phyloP scores from a whole-genome alignment of 2,329 filamentous ascomycete genomes.

The Botrytis fragariae region DNA sequence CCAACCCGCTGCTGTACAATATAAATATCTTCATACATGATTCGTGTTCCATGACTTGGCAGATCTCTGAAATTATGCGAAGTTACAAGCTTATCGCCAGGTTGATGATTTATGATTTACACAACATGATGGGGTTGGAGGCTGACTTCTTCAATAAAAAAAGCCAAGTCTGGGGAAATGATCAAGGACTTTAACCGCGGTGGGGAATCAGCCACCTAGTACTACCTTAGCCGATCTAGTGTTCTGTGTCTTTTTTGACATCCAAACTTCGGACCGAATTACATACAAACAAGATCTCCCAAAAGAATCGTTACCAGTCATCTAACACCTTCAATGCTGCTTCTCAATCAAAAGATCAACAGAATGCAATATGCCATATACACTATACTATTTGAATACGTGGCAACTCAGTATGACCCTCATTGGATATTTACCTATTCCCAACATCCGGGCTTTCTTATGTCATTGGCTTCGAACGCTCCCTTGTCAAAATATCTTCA shows the following conservation, averaged over 20 bases:
- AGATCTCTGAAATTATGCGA: not conserved
- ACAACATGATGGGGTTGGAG: not conserved
- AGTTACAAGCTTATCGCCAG: not conserved
- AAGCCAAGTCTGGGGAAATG: slow-evolving; percentile 15
- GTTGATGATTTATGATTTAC: not conserved
- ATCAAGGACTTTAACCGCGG: not conserved
- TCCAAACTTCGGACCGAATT: slow-evolving; percentile 8
- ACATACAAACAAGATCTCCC: not conserved
- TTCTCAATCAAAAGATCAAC: not conserved
- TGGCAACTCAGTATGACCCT: not conserved
- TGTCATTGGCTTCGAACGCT: not conserved
- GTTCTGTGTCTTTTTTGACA: not conserved
- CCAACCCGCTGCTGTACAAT: not conserved
- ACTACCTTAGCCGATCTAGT: not conserved
- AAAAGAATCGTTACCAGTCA: not conserved
- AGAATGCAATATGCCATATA: not conserved
- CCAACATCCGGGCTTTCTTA: not conserved
- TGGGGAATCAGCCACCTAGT: not conserved
- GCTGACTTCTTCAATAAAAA: not conserved
- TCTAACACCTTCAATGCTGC: not conserved
- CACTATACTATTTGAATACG: not conserved
- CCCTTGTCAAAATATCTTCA: not conserved
- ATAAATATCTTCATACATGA: not conserved
- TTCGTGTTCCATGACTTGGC: not conserved
- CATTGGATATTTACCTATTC: not conserved